Conservation (phyloP, 352 stramenopile species). For the Pythium sukuiense region DNA sequence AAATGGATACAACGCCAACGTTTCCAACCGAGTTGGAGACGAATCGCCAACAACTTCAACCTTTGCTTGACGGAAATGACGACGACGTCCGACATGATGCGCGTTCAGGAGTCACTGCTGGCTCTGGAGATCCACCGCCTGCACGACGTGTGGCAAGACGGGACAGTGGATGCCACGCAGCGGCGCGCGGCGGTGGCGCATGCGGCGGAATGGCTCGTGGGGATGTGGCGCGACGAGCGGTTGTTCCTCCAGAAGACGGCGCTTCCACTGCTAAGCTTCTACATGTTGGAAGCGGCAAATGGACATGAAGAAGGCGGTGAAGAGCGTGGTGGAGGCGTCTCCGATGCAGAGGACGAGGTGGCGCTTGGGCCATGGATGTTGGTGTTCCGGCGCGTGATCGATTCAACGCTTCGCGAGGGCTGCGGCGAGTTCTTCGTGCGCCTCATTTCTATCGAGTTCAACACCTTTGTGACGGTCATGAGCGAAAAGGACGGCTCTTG, state of each 20-base stretch:
- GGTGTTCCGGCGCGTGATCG: conserved; percentile 12
- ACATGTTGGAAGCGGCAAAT: conserved; percentile 14
- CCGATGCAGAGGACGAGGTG: background rate
- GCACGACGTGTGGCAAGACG: conserved; percentile 10
- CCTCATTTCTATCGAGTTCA: conserved; percentile 14
- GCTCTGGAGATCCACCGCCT: conserved; percentile 26
- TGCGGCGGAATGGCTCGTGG: conserved; percentile 3
- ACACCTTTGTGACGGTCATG: conserved; percentile 14
- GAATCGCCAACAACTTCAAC: conserved; percentile 14
- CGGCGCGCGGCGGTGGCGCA: conserved; percentile 6
- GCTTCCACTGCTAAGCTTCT: conserved; percentile 20
- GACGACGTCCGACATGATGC: background rate
- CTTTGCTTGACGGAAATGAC: background rate
- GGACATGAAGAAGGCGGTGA: background rate
- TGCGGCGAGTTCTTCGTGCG: conserved; percentile 18
- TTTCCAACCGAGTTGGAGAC: background rate
- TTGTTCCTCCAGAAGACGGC: conserved; percentile 19
- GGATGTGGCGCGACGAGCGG: conserved; percentile 23
- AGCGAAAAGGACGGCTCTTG: background rate
- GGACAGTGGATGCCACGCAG: conserved; percentile 1
- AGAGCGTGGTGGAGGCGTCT: background rate
- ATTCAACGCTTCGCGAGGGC: background rate
- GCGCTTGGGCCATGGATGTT: background rate
- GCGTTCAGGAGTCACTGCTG: conserved; percentile 22
- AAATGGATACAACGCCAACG: conserved; percentile 5